Percentiles rank a stretch among this genome's conserved stretches.
These are phyloP conservation scores for Dipteronia sinensis DNA, from an alignment of 345 rosid species.

Conservation along the genomic window DNA sequence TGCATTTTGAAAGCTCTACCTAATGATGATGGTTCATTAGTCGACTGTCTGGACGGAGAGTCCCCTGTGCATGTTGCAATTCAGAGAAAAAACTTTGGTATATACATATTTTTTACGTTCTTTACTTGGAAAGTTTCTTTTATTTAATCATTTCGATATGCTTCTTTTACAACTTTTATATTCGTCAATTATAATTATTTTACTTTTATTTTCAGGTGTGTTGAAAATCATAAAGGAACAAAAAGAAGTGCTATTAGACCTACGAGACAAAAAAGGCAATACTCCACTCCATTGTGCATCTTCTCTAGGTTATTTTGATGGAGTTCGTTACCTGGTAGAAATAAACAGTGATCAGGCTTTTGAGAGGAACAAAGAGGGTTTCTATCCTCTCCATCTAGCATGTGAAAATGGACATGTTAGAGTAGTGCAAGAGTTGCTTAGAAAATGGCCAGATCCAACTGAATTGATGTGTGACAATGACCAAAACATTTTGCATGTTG, in stretches of 20 bases:
- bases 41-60: no score
- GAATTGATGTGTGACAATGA: no score
- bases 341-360: not conserved
- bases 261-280: not conserved
- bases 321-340: not conserved
- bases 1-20: not conserved
- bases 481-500: not conserved
- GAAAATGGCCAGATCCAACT: no score
- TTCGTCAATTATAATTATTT: no score
- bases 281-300: constrained; percentile 17
- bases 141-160: no score
- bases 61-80: no score
- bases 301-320: not conserved
- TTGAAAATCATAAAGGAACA: not conserved
- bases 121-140: no score
- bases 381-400: constrained; percentile 30
- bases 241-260: not conserved
- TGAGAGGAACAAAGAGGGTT: constrained; percentile 12
- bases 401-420: not conserved
- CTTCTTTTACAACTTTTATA: no score
- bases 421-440: no score
- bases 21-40: no score
- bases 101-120: no score
- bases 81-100: no score
- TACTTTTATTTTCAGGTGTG: constrained; percentile 3